Conservation (phyloP, 176 grass and related monocot species). For the Bolboschoenus planiculmis region DNA sequence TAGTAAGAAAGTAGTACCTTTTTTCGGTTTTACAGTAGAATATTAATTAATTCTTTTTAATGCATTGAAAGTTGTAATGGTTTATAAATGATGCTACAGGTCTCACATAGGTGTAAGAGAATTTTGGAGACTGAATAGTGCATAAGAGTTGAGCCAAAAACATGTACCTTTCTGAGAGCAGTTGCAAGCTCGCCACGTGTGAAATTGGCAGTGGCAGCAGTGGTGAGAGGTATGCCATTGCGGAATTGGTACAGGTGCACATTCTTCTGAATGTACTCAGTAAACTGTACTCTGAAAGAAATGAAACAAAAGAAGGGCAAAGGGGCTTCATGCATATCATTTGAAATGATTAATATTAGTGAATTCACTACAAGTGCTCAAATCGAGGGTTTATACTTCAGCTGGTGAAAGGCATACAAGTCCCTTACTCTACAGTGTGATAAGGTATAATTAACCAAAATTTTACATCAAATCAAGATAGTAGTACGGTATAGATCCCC, state of each 20-base stretch:
- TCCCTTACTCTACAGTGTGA: neutral
- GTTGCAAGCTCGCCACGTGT: conserved; percentile 93
- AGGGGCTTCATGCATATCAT: neutral
- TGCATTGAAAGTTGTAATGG: neutral
- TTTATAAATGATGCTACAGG: neutral
- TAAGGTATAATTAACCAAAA: neutral
- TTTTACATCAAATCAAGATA: neutral
- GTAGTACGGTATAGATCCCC: neutral
- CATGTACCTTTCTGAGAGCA: conserved; percentile 70
- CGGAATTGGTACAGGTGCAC: conserved; percentile 95
- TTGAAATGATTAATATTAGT: neutral
- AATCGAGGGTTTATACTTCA: neutral
- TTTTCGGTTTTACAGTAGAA: neutral
- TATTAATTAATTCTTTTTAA: neutral
- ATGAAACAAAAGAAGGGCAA: neutral
- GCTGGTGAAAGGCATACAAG: too few species aligned
- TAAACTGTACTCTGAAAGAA: conserved; percentile 77
- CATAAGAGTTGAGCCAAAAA: neutral
- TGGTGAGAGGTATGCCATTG: conserved; percentile 81
- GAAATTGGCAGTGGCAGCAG: conserved; percentile 85
- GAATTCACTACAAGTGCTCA: neutral
- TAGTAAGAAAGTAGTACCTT: neutral
- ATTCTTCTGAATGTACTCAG: conserved; percentile 99
- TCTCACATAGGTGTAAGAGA: neutral
- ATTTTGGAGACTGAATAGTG: neutral